Evolutionary conservation across 306 rosid genomes (phyloP).

Genomic region (Ammopiptanthus mongolicus): DNA sequence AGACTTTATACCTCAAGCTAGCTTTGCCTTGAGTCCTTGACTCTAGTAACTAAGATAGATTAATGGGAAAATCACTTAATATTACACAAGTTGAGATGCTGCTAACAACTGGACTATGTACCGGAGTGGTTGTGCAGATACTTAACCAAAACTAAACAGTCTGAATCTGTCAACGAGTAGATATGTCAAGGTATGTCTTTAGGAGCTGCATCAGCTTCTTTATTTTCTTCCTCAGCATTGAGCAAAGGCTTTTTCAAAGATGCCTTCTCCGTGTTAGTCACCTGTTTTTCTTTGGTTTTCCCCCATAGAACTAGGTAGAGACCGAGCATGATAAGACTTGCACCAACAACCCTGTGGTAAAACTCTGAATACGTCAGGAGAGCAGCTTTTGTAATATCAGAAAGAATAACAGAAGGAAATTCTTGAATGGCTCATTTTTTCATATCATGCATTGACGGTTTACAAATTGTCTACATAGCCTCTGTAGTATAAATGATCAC

Average conservation of each 20-base stretch:
- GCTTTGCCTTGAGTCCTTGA: background rate
- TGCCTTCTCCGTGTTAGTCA: constrained; percentile 18
- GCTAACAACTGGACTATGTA: background rate
- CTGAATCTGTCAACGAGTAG: background rate
- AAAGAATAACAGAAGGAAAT: background rate
- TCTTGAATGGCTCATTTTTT: background rate
- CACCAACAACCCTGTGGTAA: constrained; percentile 39
- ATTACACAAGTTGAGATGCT: background rate
- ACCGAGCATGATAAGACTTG: constrained; percentile 39
- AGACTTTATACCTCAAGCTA: background rate
- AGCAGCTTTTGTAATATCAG: background rate
- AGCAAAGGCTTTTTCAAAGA: constrained; percentile 45
- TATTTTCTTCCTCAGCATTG: constrained; percentile 13
- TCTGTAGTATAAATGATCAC: constrained; percentile 36
- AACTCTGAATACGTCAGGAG: background rate
- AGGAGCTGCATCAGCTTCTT: background rate
- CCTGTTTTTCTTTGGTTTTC: constrained; percentile 30
- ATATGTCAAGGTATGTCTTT: constrained; percentile 29
- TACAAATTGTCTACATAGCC: constrained; percentile 27
- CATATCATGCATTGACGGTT: background rate
- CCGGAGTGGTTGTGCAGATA: background rate
- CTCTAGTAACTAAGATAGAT: background rate
- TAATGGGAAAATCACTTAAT: background rate
- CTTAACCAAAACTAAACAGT: background rate
- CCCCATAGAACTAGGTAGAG: constrained; percentile 46